phyloP scores from a whole-genome alignment of 129 eudicot genomes.

The Escallonia rubra region DNA sequence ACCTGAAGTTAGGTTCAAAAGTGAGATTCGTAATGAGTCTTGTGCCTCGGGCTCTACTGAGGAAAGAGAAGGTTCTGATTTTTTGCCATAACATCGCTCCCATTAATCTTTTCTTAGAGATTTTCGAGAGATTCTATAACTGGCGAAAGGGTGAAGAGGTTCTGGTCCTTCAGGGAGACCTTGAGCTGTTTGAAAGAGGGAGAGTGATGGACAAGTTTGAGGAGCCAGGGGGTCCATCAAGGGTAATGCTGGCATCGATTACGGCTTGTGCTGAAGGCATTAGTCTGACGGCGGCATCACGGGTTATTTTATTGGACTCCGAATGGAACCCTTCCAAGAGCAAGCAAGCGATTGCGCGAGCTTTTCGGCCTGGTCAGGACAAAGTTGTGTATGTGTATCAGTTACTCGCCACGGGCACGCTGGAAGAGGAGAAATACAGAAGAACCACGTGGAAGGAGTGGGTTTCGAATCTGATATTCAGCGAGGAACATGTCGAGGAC shows the following conservation, averaged over 20 bases:
- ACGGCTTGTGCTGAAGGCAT: slow-evolving; percentile 96
- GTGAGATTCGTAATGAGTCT: slow-evolving; percentile 83
- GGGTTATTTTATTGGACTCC: slow-evolving; percentile 86
- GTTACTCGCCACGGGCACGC: slow-evolving; percentile 72
- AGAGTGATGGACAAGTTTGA: slow-evolving; percentile 91
- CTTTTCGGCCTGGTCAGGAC: slow-evolving; percentile 92
- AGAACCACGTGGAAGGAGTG: slow-evolving; percentile 98
- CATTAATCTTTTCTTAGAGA: slow-evolving; percentile 70
- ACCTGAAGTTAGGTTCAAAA: slow-evolving; percentile 78
- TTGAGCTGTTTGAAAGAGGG: slow-evolving; percentile 92
- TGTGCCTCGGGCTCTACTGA: slow-evolving; percentile 70
- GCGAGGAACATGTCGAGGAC: slow-evolving; percentile 90
- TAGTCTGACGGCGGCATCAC: slow-evolving; percentile 87
- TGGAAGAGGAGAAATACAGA: slow-evolving; percentile 88
- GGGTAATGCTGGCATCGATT: slow-evolving; percentile 87
- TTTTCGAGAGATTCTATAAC: slow-evolving; percentile 66
- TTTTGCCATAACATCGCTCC: slow-evolving; percentile 99
- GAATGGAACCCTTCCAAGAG: slow-evolving; percentile 99
- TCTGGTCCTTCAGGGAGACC: slow-evolving; percentile 84
- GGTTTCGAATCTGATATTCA: slow-evolving; percentile 95
- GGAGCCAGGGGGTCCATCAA: slow-evolving; percentile 82
- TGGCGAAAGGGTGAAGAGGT: slow-evolving; percentile 87
- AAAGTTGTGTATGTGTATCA: slow-evolving; percentile 93
- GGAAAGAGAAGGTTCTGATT: slow-evolving; percentile 80
- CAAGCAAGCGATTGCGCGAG: slow-evolving; percentile 93